A percentile compares a stretch with the other conserved stretches of the same genome.
phyloP scores from a whole-genome alignment of 805 yeast species.

The Metschnikowia hibisci region DNA sequence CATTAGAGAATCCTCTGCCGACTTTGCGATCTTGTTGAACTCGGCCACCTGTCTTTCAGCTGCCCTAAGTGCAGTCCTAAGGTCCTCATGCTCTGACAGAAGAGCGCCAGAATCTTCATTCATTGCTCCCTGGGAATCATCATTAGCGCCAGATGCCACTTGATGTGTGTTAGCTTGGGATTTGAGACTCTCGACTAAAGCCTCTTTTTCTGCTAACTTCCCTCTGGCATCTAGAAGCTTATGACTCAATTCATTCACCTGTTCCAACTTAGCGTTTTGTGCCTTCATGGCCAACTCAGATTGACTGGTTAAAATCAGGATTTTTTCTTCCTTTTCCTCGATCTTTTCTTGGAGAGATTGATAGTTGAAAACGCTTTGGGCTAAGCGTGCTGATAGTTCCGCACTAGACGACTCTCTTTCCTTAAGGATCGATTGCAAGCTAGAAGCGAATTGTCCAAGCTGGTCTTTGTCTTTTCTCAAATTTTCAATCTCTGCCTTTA shows the following conservation, averaged over 20 bases:
- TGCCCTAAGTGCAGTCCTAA: conserved; percentile 51
- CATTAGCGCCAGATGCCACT: not conserved
- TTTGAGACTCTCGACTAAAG: conserved; percentile 34
- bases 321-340: conserved; percentile 51
- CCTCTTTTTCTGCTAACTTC: conserved; percentile 39
- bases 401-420: conserved; percentile 55
- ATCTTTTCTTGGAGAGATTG: conserved; percentile 43
- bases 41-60: conserved; percentile 59
- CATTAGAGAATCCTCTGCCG: conserved; percentile 63
- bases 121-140: not conserved
- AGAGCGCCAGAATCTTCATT: not conserved
- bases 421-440: conserved; percentile 55
- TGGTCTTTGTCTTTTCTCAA: conserved; percentile 56
- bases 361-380: conserved; percentile 46
- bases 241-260: conserved; percentile 51
- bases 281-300: conserved; percentile 51
- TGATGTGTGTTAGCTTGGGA: not conserved
- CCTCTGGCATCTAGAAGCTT: conserved; percentile 43
- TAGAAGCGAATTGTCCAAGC: conserved; percentile 53
- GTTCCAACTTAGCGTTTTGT: conserved; percentile 49
- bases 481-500: conserved; percentile 49
- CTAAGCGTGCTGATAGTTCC: conserved; percentile 48
- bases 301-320: conserved; percentile 51
- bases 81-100: conserved; percentile 37
- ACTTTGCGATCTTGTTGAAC: conserved; percentile 56